Evolutionary conservation across 192 early-diverging fungal species (phyloP), one percentile per base, ranked within the genome.

Genomic region (Umbelopsis sp.): DNA sequence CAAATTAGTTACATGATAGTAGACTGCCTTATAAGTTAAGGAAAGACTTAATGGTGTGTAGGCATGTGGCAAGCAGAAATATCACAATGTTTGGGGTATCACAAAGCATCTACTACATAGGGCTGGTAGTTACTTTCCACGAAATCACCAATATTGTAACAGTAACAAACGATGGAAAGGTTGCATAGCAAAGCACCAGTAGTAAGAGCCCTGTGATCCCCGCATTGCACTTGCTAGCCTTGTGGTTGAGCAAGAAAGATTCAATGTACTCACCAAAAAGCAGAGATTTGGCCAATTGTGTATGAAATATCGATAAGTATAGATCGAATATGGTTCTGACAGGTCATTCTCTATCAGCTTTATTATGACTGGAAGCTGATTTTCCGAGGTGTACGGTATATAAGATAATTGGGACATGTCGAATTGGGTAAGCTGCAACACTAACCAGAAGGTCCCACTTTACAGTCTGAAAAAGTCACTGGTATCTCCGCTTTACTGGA

Each of bases 261-360:
- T 44, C 68, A 50, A 18, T 41, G 22, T 61, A 50, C 72, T 69
- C 75, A 88, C 92, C 74, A 97, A 81, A 65, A 95, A 91, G 52
- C 92, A 96, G 7, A 96, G 91, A 33, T 91, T 77, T 8, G 96
- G 96, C 94, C 94, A 96, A 46, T 91, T 91, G 65, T 94, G 90
- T 4, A 98, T 85, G 73, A 98, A 98, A 74, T 94, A 99, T 37
- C 97, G 90, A 80, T 98, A 99, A 1, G 97, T 98, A 76, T 96
- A 99, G 49, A 99, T 90, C 9, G 96, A 93, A 75, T 99, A 99
- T 2, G 97, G 95, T 71, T 99, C 97, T 4, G 96, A 97, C 13
- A 99, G 87, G 72, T 97, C 96, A n/a, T 89, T 88, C 66, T 97
- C 94, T 41, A 98, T 95, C 48, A 98, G 83, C 11, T 72, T 71